phyloP scores from a whole-genome alignment of 371 early-diverging fungal genomes.

The Coemansia sp. region DNA sequence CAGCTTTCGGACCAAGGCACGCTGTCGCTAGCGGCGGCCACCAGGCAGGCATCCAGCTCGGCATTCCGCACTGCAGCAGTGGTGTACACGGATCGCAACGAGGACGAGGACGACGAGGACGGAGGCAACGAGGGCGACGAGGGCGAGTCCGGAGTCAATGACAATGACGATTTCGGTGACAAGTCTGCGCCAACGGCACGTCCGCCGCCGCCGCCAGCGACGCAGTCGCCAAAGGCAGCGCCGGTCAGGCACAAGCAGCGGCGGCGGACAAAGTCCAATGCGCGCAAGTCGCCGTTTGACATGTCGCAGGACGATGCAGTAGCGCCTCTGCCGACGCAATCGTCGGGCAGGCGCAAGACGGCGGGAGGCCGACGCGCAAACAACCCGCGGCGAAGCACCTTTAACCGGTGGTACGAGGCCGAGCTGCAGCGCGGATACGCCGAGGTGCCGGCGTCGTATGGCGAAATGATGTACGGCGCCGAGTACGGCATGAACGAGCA shows the following conservation, averaged over 20 bases:
- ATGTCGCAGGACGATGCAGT: neutral
- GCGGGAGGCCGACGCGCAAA: neutral
- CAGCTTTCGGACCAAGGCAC: constrained; percentile 14
- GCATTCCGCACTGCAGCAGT: constrained; percentile 35
- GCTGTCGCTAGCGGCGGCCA: constrained; percentile 28
- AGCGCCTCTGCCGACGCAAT: constrained; percentile 5
- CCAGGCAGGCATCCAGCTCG: constrained; percentile 26
- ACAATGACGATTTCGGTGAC: no score
- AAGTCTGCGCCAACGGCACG: neutral
- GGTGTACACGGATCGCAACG: constrained; percentile 20
- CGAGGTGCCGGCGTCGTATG: constrained; percentile 12
- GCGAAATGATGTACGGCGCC: constrained; percentile 12
- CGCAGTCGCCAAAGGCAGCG: neutral
- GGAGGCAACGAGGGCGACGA: no score
- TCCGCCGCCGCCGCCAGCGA: constrained; percentile 3
- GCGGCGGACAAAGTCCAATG: constrained; percentile 1
- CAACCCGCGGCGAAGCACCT: constrained; percentile 11
- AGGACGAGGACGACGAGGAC: neutral
- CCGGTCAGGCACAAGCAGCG: neutral
- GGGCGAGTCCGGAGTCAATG: no score
- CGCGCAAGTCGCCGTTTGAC: constrained; percentile 5
- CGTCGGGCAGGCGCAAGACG: constrained; percentile 1
- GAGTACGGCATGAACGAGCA: constrained; percentile 15
- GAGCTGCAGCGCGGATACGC: constrained; percentile 15
- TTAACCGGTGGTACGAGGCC: constrained; percentile 17